These are phyloP conservation scores for Phaeosphaeria sp. DNA, from an alignment of 2,329 filamentous ascomycete genomes.

Conservation along the genomic window DNA sequence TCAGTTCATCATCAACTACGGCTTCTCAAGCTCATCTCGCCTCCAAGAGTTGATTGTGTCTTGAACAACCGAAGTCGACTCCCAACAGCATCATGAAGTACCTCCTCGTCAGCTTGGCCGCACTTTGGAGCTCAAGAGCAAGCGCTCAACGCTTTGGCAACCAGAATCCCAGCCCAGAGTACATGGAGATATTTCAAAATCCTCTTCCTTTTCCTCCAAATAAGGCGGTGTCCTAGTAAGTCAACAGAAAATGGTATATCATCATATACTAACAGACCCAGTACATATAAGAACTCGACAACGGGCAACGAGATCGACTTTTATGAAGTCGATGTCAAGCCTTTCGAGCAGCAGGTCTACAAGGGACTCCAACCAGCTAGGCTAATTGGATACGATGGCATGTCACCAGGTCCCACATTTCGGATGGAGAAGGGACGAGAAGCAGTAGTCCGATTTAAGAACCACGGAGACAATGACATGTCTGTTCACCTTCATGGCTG, in stretches of 20 bases:
- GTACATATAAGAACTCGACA: conserved; percentile 43
- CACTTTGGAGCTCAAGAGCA: conserved; percentile 20
- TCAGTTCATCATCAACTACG: neutral
- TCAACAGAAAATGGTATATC: neutral
- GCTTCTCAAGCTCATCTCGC: neutral
- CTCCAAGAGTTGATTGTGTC: neutral
- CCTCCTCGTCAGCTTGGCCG: neutral
- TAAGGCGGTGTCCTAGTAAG: conserved; percentile 32
- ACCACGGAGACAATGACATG: conserved; percentile 54
- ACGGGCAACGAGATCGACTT: conserved; percentile 53
- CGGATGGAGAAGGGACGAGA: conserved; percentile 58
- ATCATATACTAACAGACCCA: conserved; percentile 24
- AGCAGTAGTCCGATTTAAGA: conserved; percentile 62
- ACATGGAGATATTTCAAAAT: conserved; percentile 46
- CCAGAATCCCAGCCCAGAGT: conserved; percentile 35
- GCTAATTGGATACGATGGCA: conserved; percentile 62
- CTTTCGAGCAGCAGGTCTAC: conserved; percentile 54
- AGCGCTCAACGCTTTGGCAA: conserved; percentile 28
- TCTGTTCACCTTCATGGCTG: conserved; percentile 65
- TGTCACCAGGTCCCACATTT: conserved; percentile 62
- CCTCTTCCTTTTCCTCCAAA: conserved; percentile 56
- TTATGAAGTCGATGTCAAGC: conserved; percentile 54
- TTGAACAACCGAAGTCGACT: neutral
- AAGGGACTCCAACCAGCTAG: conserved; percentile 49
- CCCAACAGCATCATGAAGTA: neutral